These are phyloP conservation scores for Monosporascus sp. DNA, from an alignment of 2,329 filamentous ascomycete species.

Conservation along the genomic window DNA sequence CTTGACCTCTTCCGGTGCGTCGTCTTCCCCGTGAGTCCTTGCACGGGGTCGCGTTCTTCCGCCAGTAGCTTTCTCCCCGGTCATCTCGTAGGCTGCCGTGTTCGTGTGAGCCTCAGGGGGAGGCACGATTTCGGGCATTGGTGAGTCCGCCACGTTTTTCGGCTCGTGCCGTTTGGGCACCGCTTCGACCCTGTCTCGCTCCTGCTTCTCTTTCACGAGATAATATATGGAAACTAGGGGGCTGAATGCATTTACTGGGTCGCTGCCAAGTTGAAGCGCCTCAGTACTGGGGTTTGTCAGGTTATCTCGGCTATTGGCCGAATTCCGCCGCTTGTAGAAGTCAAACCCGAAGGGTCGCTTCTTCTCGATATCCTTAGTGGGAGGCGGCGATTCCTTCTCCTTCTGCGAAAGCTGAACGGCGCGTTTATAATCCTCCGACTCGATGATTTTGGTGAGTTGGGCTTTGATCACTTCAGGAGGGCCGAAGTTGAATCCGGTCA, in stretches of 20 bases:
- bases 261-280: constrained; percentile 72
- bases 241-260: constrained; percentile 89
- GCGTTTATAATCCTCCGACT: constrained; percentile 89
- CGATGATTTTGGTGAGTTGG: constrained; percentile 79
- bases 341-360: constrained; percentile 84
- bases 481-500: constrained; percentile 98
- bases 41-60: constrained; percentile 79
- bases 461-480: constrained; percentile 74
- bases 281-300: constrained; percentile 80
- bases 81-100: constrained; percentile 75
- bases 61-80: constrained; percentile 81
- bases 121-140: constrained; percentile 68
- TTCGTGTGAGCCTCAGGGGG: constrained; percentile 91
- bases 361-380: constrained; percentile 66
- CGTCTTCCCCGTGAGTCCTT: constrained; percentile 91
- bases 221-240: constrained; percentile 93
- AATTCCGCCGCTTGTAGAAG: constrained; percentile 94
- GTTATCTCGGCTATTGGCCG: constrained; percentile 82
- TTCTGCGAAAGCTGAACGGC: constrained; percentile 67
- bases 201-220: constrained; percentile 89
- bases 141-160: constrained; percentile 38
- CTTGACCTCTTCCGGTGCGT: constrained; percentile 69
- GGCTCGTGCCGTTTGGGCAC: constrained; percentile 24
- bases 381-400: constrained; percentile 57
- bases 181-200: constrained; percentile 57